Evolutionary conservation across 2,329 filamentous ascomycete species (phyloP).

Genomic region (Pestalotiopsis sp.): DNA sequence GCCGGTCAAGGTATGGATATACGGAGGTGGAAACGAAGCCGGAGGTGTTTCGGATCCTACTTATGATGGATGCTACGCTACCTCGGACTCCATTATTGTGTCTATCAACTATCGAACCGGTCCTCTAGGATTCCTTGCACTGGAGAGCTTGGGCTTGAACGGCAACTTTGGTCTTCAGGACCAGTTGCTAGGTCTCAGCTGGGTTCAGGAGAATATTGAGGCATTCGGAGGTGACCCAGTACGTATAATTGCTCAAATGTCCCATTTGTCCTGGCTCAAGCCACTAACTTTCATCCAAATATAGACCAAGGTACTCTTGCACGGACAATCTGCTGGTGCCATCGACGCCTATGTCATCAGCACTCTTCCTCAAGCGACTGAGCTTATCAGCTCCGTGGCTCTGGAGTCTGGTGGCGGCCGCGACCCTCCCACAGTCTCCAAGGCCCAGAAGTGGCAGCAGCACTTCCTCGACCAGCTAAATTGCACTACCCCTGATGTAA

Average conservation of each 20-base stretch:
- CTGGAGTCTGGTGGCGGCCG: conserved; percentile 29
- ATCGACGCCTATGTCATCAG: conserved; percentile 25
- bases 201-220: conserved; percentile 50
- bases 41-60: conserved; percentile 25
- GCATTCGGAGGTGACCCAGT: conserved; percentile 46
- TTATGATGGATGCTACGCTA: conserved; percentile 27
- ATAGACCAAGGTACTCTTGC: conserved; percentile 27
- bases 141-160: conserved; percentile 40
- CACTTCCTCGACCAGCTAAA: conserved; percentile 23
- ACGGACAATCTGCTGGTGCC: conserved; percentile 31
- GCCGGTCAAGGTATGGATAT: conserved; percentile 28
- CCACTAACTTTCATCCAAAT: background rate
- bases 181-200: conserved; percentile 49
- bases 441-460: conserved; percentile 20
- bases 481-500: conserved; percentile 25
- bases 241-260: conserved; percentile 5
- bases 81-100: conserved; percentile 27
- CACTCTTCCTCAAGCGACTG: conserved; percentile 26
- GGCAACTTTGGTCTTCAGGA: conserved; percentile 55
- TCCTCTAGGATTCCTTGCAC: conserved; percentile 48
- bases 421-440: conserved; percentile 21
- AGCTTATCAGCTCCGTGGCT: conserved; percentile 24
- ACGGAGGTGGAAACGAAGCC: conserved; percentile 25
- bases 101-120: conserved; percentile 45
- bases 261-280: background rate